phyloP scores from a whole-genome alignment of 2,329 filamentous ascomycete species.

The Aspergillus unguis region DNA sequence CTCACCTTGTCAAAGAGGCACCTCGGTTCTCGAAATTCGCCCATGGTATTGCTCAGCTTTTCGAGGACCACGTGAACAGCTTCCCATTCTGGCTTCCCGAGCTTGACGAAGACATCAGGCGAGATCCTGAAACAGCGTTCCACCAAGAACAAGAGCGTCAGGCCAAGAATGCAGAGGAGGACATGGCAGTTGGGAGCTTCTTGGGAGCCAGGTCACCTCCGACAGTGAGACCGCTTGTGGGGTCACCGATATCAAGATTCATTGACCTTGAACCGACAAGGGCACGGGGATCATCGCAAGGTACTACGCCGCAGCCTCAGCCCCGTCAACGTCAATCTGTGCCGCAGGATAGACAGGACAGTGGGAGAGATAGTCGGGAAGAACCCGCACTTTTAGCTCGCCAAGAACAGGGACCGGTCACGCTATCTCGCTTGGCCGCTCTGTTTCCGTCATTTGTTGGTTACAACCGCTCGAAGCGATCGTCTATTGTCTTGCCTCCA shows the following conservation, averaged over 20 bases:
- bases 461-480: slow-evolving; percentile 58
- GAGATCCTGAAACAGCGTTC: slow-evolving; percentile 85
- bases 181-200: slow-evolving; percentile 84
- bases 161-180: slow-evolving; percentile 77
- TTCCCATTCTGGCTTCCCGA: slow-evolving; percentile 95
- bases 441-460: slow-evolving; percentile 81
- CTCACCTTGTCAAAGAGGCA: slow-evolving; percentile 84
- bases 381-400: slow-evolving; percentile 20
- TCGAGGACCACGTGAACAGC: slow-evolving; percentile 93
- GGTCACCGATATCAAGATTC: slow-evolving; percentile 33
- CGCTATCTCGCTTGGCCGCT: slow-evolving; percentile 59
- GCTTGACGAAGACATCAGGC: slow-evolving; percentile 87
- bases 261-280: slow-evolving; percentile 24
- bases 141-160: slow-evolving; percentile 85
- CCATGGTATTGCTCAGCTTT: slow-evolving; percentile 84
- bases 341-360: slow-evolving; percentile 35
- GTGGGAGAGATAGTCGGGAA: slow-evolving; percentile 25
- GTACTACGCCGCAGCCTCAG: slow-evolving; percentile 21
- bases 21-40: slow-evolving; percentile 96
- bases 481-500: slow-evolving; percentile 64
- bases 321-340: slow-evolving; percentile 23
- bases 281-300: slow-evolving; percentile 24
- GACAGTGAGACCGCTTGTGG: slow-evolving; percentile 26
- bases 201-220: slow-evolving; percentile 55
- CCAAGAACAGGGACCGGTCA: slow-evolving; percentile 39